Conservation (phyloP, 345 rosid genomes). For the Kandelia obovata region DNA sequence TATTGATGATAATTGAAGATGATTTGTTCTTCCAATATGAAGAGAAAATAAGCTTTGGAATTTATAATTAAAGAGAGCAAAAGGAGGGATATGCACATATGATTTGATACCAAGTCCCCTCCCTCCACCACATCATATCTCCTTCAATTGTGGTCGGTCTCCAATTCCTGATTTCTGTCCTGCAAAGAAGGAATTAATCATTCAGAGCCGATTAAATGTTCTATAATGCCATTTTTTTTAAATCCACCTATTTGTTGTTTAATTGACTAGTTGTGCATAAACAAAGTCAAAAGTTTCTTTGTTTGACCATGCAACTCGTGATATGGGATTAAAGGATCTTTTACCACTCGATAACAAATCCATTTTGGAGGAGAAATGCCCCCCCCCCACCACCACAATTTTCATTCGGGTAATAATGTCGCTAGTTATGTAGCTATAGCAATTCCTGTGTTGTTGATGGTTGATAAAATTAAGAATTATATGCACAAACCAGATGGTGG, state of each 20-base stretch:
- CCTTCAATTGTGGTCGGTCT: slow-evolving; percentile 8
- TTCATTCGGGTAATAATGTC: slow-evolving; percentile 25
- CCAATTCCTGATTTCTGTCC: slow-evolving; percentile 19
- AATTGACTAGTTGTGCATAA: neutral
- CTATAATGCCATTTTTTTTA: slow-evolving; percentile 1
- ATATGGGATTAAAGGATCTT: slow-evolving; percentile 20
- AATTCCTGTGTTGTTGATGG: neutral
- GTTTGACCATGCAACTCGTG: slow-evolving; percentile 17
- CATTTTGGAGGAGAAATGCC: slow-evolving; percentile 18
- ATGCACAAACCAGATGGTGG: slow-evolving; percentile 19
- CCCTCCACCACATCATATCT: slow-evolving; percentile 26
- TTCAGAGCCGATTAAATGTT: neutral
- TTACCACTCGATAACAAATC: slow-evolving; percentile 41
- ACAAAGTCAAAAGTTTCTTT: slow-evolving; percentile 3
- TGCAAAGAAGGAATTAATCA: slow-evolving; percentile 17
- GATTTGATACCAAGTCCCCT: slow-evolving; percentile 44
- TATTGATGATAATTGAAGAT: slow-evolving; percentile 36
- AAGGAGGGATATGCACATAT: slow-evolving; percentile 42
- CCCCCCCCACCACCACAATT: neutral
- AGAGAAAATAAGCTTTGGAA: slow-evolving; percentile 8
- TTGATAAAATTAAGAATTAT: slow-evolving; percentile 7
- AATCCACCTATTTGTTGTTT: slow-evolving; percentile 26
- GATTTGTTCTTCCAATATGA: neutral
- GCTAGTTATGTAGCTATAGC: neutral
- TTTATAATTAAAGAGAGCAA: slow-evolving; percentile 28